A percentile compares a stretch with the other conserved stretches of the same genome.
phyloP scores from a whole-genome alignment of 1,284 basidiomycete species.

The Apiotrichum porosum region DNA sequence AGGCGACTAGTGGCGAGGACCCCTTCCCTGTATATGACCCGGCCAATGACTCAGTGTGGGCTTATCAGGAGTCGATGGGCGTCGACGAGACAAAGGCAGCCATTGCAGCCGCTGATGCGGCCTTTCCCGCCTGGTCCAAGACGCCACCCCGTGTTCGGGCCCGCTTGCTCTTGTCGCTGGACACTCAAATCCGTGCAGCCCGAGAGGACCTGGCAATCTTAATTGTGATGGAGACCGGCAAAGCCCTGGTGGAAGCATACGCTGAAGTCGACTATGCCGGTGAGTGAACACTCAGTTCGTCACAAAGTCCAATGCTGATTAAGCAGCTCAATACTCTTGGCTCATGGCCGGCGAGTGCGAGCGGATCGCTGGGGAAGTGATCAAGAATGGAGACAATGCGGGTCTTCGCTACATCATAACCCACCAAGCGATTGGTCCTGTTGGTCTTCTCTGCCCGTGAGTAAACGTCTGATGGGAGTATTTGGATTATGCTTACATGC shows the following conservation, averaged over 20 bases:
- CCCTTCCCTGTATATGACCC: conserved; percentile 18
- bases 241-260: conserved; percentile 71
- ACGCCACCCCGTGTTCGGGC: conserved; percentile 15
- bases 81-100: conserved; percentile 17
- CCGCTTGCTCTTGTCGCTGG: conserved; percentile 16
- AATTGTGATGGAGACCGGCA: conserved; percentile 66
- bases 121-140: conserved; percentile 13
- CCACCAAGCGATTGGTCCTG: conserved; percentile 65
- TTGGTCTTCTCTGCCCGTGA: conserved; percentile 35
- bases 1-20: background rate
- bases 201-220: conserved; percentile 24
- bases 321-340: conserved; percentile 19
- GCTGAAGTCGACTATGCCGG: conserved; percentile 62
- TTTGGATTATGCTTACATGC: background rate
- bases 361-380: conserved; percentile 61
- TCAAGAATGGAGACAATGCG: conserved; percentile 16
- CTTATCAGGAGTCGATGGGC: conserved; percentile 9
- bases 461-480: background rate
- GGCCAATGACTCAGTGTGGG: conserved; percentile 15
- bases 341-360: conserved; percentile 64
- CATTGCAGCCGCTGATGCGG: conserved; percentile 13
- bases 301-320: background rate
- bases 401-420: conserved; percentile 20
- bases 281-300: background rate
- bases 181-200: conserved; percentile 16